Evolutionary conservation across 805 yeast genomes (phyloP), one percentile per base, ranked within the genome.

Genomic region (Schwanniomyces vanrijiae): DNA sequence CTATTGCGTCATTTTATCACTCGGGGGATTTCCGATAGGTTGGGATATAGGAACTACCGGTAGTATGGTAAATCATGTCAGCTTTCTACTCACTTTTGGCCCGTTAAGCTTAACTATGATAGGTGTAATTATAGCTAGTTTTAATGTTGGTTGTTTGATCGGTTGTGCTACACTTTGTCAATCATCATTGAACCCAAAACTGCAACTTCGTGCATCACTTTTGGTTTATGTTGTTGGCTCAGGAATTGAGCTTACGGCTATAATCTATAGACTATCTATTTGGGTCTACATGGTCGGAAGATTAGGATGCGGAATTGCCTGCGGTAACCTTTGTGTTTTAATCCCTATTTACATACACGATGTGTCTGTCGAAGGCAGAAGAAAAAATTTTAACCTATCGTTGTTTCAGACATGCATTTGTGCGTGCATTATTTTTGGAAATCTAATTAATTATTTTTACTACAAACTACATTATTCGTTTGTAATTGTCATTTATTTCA

Each of bases 21-120:
- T 55, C n/a, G 41, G 56, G 16, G 59, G 61, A 14, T 55, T 62
- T 26, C 58, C 61, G 8, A 38, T 60, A 4, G 66, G 67, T 1
- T 61, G 64, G 66, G 66, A 60, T 41, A 57, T 61, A 24, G 65
- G 62, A 6, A 56, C 63, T 8, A 52, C 54, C 5, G 59, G 60
- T 2, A 46, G 53, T 26, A 37, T 55, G 19, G 28, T 56, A 16
- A 48, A 45, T 14, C 52, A 51, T 45, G 18, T 29, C 7, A 22
- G 43, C 18, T 60, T 59, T 42, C 48, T 51, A 10, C 29, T 22
- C 9, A 6, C 21, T 4, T 43, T 33, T 25, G 44, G 48, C 4
- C 26, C 14, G 9, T 26, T 51, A 24, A 41, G 53, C 4, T 42
- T 50, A 9, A 39, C 54, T 19, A 52, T 47, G 38, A 26, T 53